phyloP scores from a whole-genome alignment of 192 early-diverging fungal species.

The Spizellomyces punctatus region DNA sequence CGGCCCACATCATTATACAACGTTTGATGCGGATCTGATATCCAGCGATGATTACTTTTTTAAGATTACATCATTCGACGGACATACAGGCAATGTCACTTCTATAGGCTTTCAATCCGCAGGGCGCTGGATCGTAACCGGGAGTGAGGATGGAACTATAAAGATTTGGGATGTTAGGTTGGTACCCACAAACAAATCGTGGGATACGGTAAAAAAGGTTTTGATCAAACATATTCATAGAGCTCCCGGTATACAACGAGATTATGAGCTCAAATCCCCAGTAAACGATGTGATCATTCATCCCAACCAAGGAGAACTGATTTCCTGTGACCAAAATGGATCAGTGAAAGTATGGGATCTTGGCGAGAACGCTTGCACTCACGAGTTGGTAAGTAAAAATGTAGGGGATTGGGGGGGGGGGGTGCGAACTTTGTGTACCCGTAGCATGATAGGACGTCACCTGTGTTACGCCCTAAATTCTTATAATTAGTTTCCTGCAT shows the following conservation, averaged over 20 bases:
- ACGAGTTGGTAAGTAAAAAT: slow-evolving; percentile 47
- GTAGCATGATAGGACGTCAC: slow-evolving; percentile 31
- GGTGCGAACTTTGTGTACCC: not conserved
- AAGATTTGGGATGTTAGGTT: slow-evolving; percentile 64
- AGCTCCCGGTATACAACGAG: slow-evolving; percentile 58
- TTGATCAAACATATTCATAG: slow-evolving; percentile 23
- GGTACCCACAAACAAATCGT: not conserved
- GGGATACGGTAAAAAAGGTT: not conserved
- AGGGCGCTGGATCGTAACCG: slow-evolving; percentile 61
- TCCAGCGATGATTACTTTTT: not conserved
- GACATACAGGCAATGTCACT: slow-evolving; percentile 61
- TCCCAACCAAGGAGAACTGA: slow-evolving; percentile 64
- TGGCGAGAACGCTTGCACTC: slow-evolving; percentile 59
- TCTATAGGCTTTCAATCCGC: slow-evolving; percentile 59
- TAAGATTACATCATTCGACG: slow-evolving; percentile 59
- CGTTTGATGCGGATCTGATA: not conserved
- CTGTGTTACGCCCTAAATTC: not conserved
- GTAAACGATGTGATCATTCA: slow-evolving; percentile 66
- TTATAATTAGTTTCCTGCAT: slow-evolving; percentile 35
- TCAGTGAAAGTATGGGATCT: slow-evolving; percentile 64
- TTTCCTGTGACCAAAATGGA: slow-evolving; percentile 63
- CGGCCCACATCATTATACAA: not conserved
- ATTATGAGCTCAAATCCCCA: slow-evolving; percentile 59
- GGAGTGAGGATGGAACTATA: slow-evolving; percentile 62
- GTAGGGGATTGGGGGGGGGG: not conserved